Evolutionary conservation across 2,329 filamentous ascomycete genomes (phyloP), one percentile per base, ranked within the genome.

Genomic region (Exophiala xenobiotica): DNA sequence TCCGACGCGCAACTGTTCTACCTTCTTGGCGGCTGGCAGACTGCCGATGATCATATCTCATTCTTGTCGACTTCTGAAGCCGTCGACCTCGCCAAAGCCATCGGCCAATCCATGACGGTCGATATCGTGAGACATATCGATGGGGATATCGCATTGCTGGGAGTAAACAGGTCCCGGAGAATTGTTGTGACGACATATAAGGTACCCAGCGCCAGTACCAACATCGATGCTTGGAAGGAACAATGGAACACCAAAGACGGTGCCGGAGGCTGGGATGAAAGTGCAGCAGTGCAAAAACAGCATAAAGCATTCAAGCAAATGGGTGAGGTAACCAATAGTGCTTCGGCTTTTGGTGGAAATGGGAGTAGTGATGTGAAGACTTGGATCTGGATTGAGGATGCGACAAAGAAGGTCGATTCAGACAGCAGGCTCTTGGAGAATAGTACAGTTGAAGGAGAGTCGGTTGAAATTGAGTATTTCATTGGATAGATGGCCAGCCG

Each of bases 381-480:
- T n/a, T 53, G 38, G 44, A 31, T 44, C 12, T 53, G 44, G 44
- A 9, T 53, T 16, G 39, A 53, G 18, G 29, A 20, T 22, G 23
- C 38, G 16, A 33, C 6, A 33, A 14, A 33, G 2, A 11, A 5
- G 5, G 5, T 18, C 29, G 22, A 18, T 12, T n/a, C 11, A 40
- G 8, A 20, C 19, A 12, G 26, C n/a, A 9, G 19, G n/a, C 27
- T 39, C 42, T 19, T 20, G 26, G 8, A 18, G 22, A 8, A 38
- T 8, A 11, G 22, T 31, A 27, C 19, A 37, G 23, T 29, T 14
- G 35, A 54, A 16, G 24, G n/a, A 18, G 42, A 46, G 16, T 16
- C 24, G 9, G 49, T 46, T 45, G 51, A 50, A 38, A 41, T 54
- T 40, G 42, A 54, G 40, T 24, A 43, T 43, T 26, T 42, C 14